Conservation (phyloP, 495 filamentous ascomycete species). For the Geoglossum glabrum region DNA sequence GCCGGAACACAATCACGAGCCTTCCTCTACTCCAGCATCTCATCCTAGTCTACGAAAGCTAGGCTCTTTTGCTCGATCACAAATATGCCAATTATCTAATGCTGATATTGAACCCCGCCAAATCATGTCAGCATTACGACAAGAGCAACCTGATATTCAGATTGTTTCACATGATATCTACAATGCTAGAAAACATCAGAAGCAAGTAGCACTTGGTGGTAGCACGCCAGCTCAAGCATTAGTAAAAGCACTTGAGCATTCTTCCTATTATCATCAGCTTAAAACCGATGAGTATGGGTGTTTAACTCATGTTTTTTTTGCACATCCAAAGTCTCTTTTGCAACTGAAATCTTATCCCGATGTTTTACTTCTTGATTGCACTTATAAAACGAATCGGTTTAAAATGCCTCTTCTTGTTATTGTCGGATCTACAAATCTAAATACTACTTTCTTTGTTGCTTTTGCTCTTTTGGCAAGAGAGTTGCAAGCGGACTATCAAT, state of each 20-base stretch:
- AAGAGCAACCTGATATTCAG: background rate
- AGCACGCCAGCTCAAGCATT: background rate
- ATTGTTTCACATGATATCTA: background rate
- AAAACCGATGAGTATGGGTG: background rate
- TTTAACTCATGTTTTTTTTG: background rate
- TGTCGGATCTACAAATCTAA: constrained; percentile 3
- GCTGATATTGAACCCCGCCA: background rate
- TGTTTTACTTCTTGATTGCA: constrained; percentile 9
- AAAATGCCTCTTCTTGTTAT: constrained; percentile 10
- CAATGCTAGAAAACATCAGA: background rate
- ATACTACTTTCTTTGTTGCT: constrained; percentile 8
- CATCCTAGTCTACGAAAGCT: background rate
- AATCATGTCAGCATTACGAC: background rate
- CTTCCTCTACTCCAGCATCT: background rate
- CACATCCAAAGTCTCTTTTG: background rate
- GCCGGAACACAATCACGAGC: no score
- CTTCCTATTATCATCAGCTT: background rate
- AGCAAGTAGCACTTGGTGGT: background rate
- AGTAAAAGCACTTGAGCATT: background rate
- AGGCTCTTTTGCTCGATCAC: background rate
- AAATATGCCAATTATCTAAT: background rate
- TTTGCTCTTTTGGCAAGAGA: constrained; percentile 4
- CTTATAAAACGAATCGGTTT: constrained; percentile 10
- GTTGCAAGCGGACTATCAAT: background rate
- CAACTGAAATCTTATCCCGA: constrained; percentile 1